phyloP scores from a whole-genome alignment of 192 early-diverging fungal genomes.

The Phycomyces blakesleeanus region DNA sequence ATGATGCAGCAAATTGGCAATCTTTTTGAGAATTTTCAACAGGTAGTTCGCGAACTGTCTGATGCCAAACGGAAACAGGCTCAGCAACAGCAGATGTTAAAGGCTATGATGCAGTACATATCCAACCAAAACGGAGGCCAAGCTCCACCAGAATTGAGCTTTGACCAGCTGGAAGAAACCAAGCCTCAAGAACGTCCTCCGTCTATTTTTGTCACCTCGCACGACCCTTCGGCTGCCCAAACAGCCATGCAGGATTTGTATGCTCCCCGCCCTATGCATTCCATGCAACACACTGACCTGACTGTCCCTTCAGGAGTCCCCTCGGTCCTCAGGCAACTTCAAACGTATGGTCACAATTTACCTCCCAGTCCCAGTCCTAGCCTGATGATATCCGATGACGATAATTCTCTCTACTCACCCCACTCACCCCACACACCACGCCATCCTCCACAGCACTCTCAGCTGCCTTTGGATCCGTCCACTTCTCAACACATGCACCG shows the following conservation, averaged over 20 bases:
- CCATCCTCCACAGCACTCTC: not conserved
- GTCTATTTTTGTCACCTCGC: conserved; percentile 30
- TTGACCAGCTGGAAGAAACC: not conserved
- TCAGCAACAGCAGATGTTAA: conserved; percentile 62
- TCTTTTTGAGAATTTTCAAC: conserved; percentile 69
- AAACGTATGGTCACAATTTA: conserved; percentile 1
- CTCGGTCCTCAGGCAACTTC: not conserved
- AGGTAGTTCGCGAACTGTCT: conserved; percentile 69
- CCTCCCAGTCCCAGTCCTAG: conserved; percentile 26
- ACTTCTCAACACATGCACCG: not conserved
- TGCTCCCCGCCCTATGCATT: conserved; percentile 9
- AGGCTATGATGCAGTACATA: conserved; percentile 63
- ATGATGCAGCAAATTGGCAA: conserved; percentile 68
- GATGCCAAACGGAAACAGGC: conserved; percentile 68
- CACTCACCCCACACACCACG: conserved; percentile 13
- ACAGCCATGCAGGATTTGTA: conserved; percentile 10
- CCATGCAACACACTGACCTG: conserved; percentile 10
- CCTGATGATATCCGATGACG: conserved; percentile 22
- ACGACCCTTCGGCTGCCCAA: conserved; percentile 1
- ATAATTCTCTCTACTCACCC: conserved; percentile 12
- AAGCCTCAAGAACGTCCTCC: conserved; percentile 3
- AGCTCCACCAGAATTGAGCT: conserved; percentile 13
- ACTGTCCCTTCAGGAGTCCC: conserved; percentile 6
- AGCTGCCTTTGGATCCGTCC: not conserved
- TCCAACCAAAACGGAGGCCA: conserved; percentile 37